Evolutionary conservation across 495 filamentous ascomycete genomes (phyloP).

Genomic region (Apiosordaria backusii): DNA sequence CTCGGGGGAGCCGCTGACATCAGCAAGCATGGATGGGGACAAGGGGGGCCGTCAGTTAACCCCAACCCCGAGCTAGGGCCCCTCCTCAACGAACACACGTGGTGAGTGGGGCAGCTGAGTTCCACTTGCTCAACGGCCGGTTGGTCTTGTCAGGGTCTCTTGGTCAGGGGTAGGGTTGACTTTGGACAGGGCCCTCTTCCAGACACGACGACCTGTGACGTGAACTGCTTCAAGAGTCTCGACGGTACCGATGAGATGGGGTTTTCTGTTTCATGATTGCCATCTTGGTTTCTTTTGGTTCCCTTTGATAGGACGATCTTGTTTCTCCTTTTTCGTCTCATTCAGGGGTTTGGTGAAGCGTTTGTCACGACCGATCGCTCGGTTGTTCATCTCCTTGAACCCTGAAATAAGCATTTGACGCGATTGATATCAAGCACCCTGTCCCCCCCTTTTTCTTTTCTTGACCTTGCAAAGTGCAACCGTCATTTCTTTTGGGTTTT

Average conservation of each 20-base stretch:
- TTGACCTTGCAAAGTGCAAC: slow-evolving; percentile 2
- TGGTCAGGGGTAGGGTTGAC: background rate
- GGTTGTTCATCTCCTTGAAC: no score
- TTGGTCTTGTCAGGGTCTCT: background rate
- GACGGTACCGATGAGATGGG: background rate
- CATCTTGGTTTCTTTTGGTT: background rate
- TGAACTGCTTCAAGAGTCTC: background rate
- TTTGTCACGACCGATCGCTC: background rate
- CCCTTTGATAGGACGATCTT: background rate
- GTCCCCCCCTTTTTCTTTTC: background rate
- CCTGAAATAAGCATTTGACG: background rate
- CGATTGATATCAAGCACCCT: background rate
- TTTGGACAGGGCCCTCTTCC: background rate
- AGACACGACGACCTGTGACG: background rate
- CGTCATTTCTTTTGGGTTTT: background rate
- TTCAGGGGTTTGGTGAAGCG: background rate
- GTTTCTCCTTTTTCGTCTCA: background rate
- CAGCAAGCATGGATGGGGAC: background rate
- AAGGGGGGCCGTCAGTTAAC: background rate
- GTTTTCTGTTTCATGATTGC: background rate
- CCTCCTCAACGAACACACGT: background rate
- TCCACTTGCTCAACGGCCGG: background rate
- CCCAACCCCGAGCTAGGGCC: background rate
- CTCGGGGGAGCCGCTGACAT: background rate
- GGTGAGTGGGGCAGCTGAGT: background rate